A percentile compares a stretch with the other conserved stretches of the same genome.
Conservation (phyloP, 192 early-diverging fungal genomes). For the Martensiomyces pterosporus region DNA sequence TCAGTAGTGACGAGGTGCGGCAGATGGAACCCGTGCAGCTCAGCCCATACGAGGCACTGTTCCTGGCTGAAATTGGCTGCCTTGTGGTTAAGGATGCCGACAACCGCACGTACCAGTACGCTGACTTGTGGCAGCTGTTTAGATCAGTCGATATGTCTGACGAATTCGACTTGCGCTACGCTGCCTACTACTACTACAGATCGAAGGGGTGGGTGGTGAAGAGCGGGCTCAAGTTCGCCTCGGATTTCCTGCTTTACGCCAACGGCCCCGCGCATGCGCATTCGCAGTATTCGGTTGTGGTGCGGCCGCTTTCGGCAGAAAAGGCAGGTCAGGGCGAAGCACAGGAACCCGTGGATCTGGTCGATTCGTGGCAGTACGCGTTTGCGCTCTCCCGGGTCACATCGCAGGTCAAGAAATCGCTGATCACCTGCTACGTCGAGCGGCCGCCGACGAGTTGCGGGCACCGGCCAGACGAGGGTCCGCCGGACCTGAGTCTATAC, state of each 20-base stretch:
- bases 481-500: slow-evolving; percentile 22
- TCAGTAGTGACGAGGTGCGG: slow-evolving; percentile 3
- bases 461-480: neutral
- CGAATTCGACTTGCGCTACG: slow-evolving; percentile 64
- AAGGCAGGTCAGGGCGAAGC: neutral
- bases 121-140: slow-evolving; percentile 18
- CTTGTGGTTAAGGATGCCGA: slow-evolving; percentile 44
- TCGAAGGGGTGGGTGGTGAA: slow-evolving; percentile 79
- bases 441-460: too few species aligned
- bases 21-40: slow-evolving; percentile 65
- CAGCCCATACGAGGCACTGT: slow-evolving; percentile 69
- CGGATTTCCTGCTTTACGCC: slow-evolving; percentile 60
- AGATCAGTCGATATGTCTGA: slow-evolving; percentile 9
- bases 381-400: slow-evolving; percentile 33
- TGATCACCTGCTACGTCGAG: slow-evolving; percentile 42
- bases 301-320: slow-evolving; percentile 1
- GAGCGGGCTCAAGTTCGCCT: slow-evolving; percentile 80
- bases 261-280: slow-evolving; percentile 33
- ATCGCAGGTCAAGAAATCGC: slow-evolving; percentile 33
- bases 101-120: neutral
- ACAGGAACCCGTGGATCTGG: neutral
- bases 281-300: slow-evolving; percentile 36
- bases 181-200: slow-evolving; percentile 79
- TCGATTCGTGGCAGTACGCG: slow-evolving; percentile 33
- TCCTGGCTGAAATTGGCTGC: slow-evolving; percentile 58